A percentile compares a stretch with the other conserved stretches of the same genome.
Evolutionary conservation across 2,329 filamentous ascomycete genomes (phyloP).

Genomic region (Biscogniauxia mediterranea): DNA sequence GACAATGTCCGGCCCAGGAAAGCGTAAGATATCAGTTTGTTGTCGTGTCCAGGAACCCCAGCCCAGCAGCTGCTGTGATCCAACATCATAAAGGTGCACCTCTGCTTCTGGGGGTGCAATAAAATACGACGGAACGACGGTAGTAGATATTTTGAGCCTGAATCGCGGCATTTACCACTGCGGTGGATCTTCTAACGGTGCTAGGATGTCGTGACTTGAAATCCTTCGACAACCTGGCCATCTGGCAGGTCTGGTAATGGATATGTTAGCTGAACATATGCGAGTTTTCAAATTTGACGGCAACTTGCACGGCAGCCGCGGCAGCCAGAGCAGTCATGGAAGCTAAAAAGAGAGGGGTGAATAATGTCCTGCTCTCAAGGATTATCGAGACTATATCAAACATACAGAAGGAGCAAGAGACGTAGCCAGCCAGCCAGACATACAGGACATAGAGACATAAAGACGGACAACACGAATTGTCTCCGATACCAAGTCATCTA

Average conservation of each 20-base stretch:
- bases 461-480: not conserved
- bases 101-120: not conserved
- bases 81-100: not conserved
- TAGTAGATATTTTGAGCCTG: not conserved
- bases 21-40: not conserved
- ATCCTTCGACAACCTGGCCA: conserved; percentile 23
- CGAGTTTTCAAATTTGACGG: conserved; percentile 34
- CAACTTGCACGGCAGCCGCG: conserved; percentile 42
- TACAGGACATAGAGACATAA: not conserved
- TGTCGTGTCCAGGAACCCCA: not conserved
- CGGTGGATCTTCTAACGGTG: conserved; percentile 20
- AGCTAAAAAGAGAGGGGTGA: conserved; percentile 11
- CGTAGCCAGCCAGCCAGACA: conserved; percentile 1
- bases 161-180: conserved; percentile 10
- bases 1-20: not conserved
- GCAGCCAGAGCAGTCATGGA: conserved; percentile 28
- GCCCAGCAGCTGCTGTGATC: not conserved
- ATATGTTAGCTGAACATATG: conserved; percentile 34
- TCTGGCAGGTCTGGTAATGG: conserved; percentile 23
- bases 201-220: conserved; percentile 22
- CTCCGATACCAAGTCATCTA: not conserved
- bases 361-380: conserved; percentile 10
- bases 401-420: conserved; percentile 3
- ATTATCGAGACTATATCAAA: conserved; percentile 2
- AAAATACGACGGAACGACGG: not conserved